Evolutionary conservation across 2,329 filamentous ascomycete species (phyloP).

Genomic region (Cytospora piceicola): DNA sequence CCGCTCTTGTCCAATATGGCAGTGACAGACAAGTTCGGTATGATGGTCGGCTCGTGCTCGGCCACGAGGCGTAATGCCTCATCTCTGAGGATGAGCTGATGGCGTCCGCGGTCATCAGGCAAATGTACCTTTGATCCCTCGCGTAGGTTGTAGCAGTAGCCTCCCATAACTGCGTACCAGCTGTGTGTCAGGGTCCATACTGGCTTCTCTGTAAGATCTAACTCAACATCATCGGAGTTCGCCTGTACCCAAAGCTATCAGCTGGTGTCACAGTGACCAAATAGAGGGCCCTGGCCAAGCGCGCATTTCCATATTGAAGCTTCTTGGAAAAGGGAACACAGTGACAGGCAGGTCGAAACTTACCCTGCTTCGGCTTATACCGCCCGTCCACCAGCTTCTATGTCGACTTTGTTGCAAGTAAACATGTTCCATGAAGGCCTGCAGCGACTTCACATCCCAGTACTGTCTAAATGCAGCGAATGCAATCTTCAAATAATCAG

Average conservation of each 20-base stretch:
- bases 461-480: constrained; percentile 25
- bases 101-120: constrained; percentile 18
- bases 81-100: constrained; percentile 16
- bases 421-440: constrained; percentile 20
- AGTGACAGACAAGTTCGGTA: constrained; percentile 41
- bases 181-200: constrained; percentile 21
- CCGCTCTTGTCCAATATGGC: constrained; percentile 39
- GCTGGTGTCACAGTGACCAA: too few relatives aligned
- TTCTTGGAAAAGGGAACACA: not conserved
- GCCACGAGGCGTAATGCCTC: constrained; percentile 20
- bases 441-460: constrained; percentile 21
- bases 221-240: not conserved
- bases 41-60: constrained; percentile 40
- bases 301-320: not conserved
- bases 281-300: not conserved
- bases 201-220: constrained; percentile 1
- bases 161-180: constrained; percentile 26
- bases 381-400: constrained; percentile 17
- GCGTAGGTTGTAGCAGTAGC: constrained; percentile 21
- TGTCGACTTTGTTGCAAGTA: constrained; percentile 12
- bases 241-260: not conserved
- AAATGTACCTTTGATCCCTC: constrained; percentile 7
- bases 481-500: constrained; percentile 7
- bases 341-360: not conserved
- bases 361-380: constrained; percentile 9